Percentiles rank a stretch among this genome's conserved stretches.
Conservation (phyloP, 768 basidiomycete genomes). For the Mycena vitilis region DNA sequence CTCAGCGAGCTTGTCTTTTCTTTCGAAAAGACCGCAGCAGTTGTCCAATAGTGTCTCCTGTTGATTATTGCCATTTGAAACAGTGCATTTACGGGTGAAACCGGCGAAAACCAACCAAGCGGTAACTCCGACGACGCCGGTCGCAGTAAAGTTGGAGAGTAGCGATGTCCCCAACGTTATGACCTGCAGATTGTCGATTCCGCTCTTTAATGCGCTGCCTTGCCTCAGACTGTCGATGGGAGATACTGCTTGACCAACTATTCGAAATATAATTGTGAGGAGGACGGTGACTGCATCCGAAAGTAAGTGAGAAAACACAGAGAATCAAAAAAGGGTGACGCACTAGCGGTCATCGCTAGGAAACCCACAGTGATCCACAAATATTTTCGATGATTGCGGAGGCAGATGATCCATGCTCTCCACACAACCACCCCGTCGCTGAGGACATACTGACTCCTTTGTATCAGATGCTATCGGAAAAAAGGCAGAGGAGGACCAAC, state of each 20-base stretch:
- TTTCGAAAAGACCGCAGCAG: conserved; percentile 13
- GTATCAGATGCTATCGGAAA: neutral
- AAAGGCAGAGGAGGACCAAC: neutral
- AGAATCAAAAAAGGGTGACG: neutral
- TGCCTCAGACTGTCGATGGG: conserved; percentile 19
- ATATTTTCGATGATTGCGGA: conserved; percentile 28
- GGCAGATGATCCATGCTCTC: conserved; percentile 30
- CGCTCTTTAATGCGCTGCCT: neutral
- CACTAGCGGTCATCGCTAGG: conserved; percentile 21
- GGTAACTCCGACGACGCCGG: conserved; percentile 27
- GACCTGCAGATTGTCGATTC: conserved; percentile 26
- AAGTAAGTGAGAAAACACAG: no score
- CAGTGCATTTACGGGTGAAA: neutral
- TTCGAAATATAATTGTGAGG: conserved; percentile 24
- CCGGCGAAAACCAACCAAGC: conserved; percentile 14
- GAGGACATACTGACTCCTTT: conserved; percentile 16
- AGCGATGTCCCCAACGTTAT: conserved; percentile 22
- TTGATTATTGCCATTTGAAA: neutral
- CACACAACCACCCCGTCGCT: conserved; percentile 30
- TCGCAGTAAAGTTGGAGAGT: conserved; percentile 34
- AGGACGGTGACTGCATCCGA: conserved; percentile 21
- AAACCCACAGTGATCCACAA: conserved; percentile 31
- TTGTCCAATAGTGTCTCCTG: conserved; percentile 17
- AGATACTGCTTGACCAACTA: conserved; percentile 10
- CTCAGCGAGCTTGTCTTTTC: conserved; percentile 6